Percentiles rank a stretch among this genome's conserved stretches.
Evolutionary conservation across 257 asterid species (phyloP).

Genomic region (Jacaranda mimosifolia): DNA sequence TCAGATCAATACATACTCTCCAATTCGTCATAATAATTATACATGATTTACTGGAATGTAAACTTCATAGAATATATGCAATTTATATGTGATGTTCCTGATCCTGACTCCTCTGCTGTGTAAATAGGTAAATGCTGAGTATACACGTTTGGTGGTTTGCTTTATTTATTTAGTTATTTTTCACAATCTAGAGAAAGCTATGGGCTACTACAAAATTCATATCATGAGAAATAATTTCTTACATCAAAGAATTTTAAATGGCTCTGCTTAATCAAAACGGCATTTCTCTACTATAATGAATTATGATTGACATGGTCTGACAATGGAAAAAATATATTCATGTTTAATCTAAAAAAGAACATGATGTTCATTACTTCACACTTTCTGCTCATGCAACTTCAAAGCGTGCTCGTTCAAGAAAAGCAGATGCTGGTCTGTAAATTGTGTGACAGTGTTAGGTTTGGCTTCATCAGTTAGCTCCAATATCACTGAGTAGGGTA

Average conservation of each 20-base stretch:
- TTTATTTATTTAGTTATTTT: not conserved
- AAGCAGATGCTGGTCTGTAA: conserved; percentile 19
- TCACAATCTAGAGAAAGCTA: conserved; percentile 4
- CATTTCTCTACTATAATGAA: conserved; percentile 18
- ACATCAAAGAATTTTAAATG: not conserved
- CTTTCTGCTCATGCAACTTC: conserved; percentile 18
- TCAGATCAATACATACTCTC: conserved; percentile 9
- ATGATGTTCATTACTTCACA: conserved; percentile 11
- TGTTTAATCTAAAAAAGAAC: conserved; percentile 6
- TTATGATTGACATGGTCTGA: conserved; percentile 32
- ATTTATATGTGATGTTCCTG: conserved; percentile 12
- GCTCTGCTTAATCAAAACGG: conserved; percentile 25
- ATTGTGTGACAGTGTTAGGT: conserved; percentile 34
- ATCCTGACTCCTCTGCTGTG: conserved; percentile 13
- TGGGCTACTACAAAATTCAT: not conserved
- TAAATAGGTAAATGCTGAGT: not conserved
- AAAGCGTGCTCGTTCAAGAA: conserved; percentile 10
- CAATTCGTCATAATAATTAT: not conserved
- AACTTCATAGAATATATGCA: not conserved
- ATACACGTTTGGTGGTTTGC: conserved; percentile 23
- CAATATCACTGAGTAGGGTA: conserved; percentile 26
- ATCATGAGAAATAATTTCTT: not conserved
- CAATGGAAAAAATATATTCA: conserved; percentile 12
- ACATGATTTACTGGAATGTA: conserved; percentile 11
- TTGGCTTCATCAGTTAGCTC: conserved; percentile 28